Percentiles rank a stretch among this genome's conserved stretches.
These are phyloP conservation scores for Talaromyces amestolkiae DNA, from an alignment of 2,329 filamentous ascomycete genomes.

Conservation along the genomic window DNA sequence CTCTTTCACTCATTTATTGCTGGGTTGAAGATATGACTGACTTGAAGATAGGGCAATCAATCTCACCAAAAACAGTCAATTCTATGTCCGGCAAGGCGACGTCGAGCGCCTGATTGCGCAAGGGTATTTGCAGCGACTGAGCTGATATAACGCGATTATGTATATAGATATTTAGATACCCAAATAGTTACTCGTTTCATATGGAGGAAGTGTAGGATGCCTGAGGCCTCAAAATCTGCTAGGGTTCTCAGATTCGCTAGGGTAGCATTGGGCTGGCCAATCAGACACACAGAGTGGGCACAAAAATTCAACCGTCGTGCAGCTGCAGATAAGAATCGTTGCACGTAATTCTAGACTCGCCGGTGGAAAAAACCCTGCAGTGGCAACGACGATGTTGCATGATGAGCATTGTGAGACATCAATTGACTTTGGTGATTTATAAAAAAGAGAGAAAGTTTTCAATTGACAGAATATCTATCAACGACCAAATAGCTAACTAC, in stretches of 20 bases:
- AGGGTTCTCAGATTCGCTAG: background rate
- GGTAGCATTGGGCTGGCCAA: background rate
- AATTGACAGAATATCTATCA: background rate
- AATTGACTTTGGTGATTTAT: background rate
- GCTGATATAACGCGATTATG: constrained; percentile 51
- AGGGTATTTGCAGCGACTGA: constrained; percentile 88
- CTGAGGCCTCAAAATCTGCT: background rate
- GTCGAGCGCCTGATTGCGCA: constrained; percentile 92
- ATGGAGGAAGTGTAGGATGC: background rate
- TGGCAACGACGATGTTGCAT: background rate
- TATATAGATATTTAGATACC: constrained; percentile 13
- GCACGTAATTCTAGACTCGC: constrained; percentile 1
- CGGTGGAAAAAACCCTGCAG: background rate
- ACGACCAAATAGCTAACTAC: background rate
- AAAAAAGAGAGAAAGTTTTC: background rate
- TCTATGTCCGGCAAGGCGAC: constrained; percentile 93
- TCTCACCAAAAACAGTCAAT: constrained; percentile 96
- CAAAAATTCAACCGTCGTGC: background rate
- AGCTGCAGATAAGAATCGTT: background rate
- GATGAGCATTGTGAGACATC: background rate
- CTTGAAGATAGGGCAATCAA: constrained; percentile 72
- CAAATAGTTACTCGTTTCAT: background rate
- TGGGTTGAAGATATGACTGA: background rate
- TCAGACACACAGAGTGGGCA: background rate
- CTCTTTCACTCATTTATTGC: background rate